Base-by-base conservation (phyloP, 2,329 filamentous ascomycete genomes). In the Pseudonectria foliicola region DNA sequence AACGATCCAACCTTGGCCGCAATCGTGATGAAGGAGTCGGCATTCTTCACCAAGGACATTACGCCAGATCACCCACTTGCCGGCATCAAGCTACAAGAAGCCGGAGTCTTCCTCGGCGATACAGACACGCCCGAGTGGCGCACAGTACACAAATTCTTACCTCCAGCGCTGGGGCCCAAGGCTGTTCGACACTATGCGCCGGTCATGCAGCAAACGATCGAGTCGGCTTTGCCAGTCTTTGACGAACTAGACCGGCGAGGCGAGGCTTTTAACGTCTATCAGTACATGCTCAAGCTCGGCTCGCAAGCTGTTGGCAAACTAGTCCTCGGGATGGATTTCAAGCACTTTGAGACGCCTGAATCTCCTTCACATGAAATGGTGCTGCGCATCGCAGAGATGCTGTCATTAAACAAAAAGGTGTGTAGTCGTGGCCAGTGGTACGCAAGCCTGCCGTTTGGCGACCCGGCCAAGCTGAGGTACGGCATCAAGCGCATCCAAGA, bases 161-260 rank as follows among this genome's bases (percentile, higher is more conserved):
- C 76, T 0, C 75, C 77, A 0, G 70, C 73, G 0, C 58, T 80
- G 10, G 67, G 68, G 0, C 75, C 75, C 23, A 77, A 75, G 48
- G 76, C 76, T 0, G 73, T 80, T 4, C 61, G 70, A 1, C 76
- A 80, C 44, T 80, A 80, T 40, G 66, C 72, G 0, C 73, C 75
- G 0, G 67, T 63, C 0, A 80, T 81, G 73, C 73, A 78, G 42
- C 52, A 62, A 30, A 70, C 68, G 0, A 63, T 74, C 3, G 66
- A 75, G 43, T 59, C 67, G 13, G 53, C 70, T 0, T 77, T 70
- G 48, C 60, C 57, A 6, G 64, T 70, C 2, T 70, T 71, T 23
- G 68, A 71, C 39, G 59, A 66, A 31, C 59, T 80, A 0, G 73
- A 76, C 41, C 53, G 65, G 23, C 52, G 62, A 1, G 64, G 56